Base-by-base conservation (phyloP, 176 grass and related monocot genomes). In the Guadua angustifolia region DNA sequence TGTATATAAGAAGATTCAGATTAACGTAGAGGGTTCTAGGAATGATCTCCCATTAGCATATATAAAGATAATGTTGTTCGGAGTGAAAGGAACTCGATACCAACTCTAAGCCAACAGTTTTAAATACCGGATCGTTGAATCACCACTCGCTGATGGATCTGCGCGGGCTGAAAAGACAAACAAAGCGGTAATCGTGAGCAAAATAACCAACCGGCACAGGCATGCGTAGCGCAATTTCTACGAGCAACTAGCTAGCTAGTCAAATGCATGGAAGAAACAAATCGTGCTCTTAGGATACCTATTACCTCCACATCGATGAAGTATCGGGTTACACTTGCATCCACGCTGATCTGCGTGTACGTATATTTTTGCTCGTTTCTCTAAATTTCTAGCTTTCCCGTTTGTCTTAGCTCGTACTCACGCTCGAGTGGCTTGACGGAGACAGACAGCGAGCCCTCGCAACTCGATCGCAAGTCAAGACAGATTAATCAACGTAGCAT, bases 191-290 rank as follows among this genome's bases (percentile, higher is more conserved):
- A 35, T 46, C 59, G 2, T 79, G 26, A 36, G 42, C 15, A n/a
- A 79, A 65, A 58, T 15, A 25, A 75, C 4, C 7, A 74, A 13
- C 6, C 16, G 9, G 18, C n/a, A 25, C 43, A 26, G 12, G 35
- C 58, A 25, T 40, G 78, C 44, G 36, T 7, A 11, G 14, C 39
- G 77, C 9, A 38, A 79, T 79, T 79, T 66, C 77, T 51, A 38
- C 1, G 15, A 4, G 43, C 32, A 74, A 74, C 29, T 29, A 29
- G 29, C n/a, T n/a, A n/a, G 5, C 17, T 57, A 51, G 73, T 68
- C 73, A 84, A 76, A 67, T 38, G 16, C 14, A 68, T 65, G 24
- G 22, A 77, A 77, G 35, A 84, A 58, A 84, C 49, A 69, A 84
- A 76, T 45, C 0, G 11, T 19, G 6, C 5, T 45, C 71, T 32